A percentile compares a stretch with the other conserved stretches of the same genome.
Conservation (phyloP, 1,284 basidiomycete genomes). For the Flammula alnicola region DNA sequence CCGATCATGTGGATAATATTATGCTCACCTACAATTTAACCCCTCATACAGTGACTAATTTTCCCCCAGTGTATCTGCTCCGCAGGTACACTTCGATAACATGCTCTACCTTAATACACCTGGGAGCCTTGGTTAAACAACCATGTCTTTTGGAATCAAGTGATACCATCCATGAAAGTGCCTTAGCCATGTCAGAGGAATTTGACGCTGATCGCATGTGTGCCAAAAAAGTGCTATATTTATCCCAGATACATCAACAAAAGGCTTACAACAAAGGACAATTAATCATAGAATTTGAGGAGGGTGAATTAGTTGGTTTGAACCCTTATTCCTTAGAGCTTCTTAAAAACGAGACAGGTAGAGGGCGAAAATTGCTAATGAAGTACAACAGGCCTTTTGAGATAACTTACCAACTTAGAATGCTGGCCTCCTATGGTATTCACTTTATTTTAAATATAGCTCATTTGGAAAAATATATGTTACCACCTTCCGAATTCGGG, state of each 20-base stretch:
- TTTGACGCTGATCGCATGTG: constrained; percentile 2
- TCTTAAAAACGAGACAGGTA: background rate
- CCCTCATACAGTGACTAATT: constrained; percentile 7
- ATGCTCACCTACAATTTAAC: constrained; percentile 18
- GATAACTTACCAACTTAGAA: constrained; percentile 23
- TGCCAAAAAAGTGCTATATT: background rate
- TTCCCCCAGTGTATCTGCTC: constrained; percentile 11
- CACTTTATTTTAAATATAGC: constrained; percentile 12
- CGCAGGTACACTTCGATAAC: constrained; percentile 8
- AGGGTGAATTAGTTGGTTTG: constrained; percentile 10
- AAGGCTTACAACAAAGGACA: constrained; percentile 13
- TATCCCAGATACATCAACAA: constrained; percentile 7
- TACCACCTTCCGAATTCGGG: constrained; percentile 5
- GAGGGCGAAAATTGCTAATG: constrained; percentile 30
- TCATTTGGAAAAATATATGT: constrained; percentile 1
- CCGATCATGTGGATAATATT: constrained; percentile 4
- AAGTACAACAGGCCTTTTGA: constrained; percentile 33
- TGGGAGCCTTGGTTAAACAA: background rate
- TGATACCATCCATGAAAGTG: background rate
- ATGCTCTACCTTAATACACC: too few species aligned
- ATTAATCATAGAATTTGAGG: background rate
- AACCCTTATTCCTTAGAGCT: constrained; percentile 15
- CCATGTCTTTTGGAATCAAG: background rate
- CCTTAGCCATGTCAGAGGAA: background rate
- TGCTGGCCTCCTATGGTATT: constrained; percentile 21